These are phyloP conservation scores for Trichoderma asperellum DNA, from an alignment of 2,329 filamentous ascomycete species.

Conservation along the genomic window DNA sequence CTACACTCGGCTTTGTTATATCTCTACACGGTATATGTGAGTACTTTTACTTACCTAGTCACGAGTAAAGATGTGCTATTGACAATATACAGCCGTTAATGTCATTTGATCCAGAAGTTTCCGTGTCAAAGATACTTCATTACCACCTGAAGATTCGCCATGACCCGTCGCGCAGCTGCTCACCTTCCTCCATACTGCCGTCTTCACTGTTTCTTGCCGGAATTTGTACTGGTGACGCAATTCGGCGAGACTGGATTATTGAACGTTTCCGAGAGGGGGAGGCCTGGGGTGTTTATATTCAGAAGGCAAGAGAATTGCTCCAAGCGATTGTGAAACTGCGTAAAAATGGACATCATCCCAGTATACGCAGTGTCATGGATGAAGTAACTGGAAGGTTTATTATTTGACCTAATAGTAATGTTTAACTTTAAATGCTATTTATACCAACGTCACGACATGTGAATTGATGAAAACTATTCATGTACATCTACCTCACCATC, in stretches of 20 bases:
- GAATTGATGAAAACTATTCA: too few species aligned
- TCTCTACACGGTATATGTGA: background rate
- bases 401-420: background rate
- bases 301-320: background rate
- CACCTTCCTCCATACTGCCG: background rate
- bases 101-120: background rate
- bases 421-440: too few species aligned
- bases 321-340: background rate
- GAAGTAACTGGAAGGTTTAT: background rate
- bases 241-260: background rate
- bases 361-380: background rate
- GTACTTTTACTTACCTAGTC: too few species aligned
- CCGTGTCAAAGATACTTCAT: background rate
- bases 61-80: background rate
- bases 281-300: background rate
- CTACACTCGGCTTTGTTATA: background rate
- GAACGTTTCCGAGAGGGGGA: background rate
- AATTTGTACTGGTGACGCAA: background rate
- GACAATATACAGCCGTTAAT: background rate
- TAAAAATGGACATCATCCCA: background rate
- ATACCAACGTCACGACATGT: too few species aligned
- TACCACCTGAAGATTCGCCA: background rate
- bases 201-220: background rate
- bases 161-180: background rate
- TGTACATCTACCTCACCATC: too few species aligned